Conservation (phyloP, 768 basidiomycete genomes). For the Mycena crocata region DNA sequence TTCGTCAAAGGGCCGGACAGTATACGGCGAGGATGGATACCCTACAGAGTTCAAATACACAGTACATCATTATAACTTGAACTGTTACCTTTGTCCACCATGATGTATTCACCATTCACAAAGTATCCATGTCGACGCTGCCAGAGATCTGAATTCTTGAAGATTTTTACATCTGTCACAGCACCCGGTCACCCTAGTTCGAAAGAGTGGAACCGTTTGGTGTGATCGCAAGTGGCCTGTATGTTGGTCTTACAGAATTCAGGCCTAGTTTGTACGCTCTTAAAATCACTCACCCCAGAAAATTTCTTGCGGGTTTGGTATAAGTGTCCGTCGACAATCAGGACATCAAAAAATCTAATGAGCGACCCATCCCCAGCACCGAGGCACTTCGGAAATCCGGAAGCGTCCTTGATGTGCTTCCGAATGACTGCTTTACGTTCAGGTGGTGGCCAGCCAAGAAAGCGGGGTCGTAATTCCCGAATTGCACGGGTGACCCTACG, state of each 20-base stretch:
- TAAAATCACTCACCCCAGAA: constrained; percentile 27
- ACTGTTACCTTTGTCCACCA: constrained; percentile 21
- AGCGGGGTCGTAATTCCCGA: no score
- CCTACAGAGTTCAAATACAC: constrained; percentile 26
- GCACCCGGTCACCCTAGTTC: constrained; percentile 40
- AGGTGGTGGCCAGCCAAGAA: constrained; percentile 34
- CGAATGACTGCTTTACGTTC: constrained; percentile 11
- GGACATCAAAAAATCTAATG: constrained; percentile 30
- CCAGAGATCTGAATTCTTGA: constrained; percentile 37
- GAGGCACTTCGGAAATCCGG: constrained; percentile 36
- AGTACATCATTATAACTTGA: background rate
- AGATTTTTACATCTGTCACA: constrained; percentile 34
- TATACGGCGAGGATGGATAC: constrained; percentile 37
- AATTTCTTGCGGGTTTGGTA: constrained; percentile 37
- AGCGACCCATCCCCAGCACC: constrained; percentile 38
- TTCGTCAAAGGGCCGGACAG: constrained; percentile 41
- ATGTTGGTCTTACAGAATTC: constrained; percentile 1
- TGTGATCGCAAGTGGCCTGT: constrained; percentile 34
- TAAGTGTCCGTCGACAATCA: constrained; percentile 19
- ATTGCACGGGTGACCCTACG: no score
- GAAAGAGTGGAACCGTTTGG: constrained; percentile 33
- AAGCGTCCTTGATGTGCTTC: constrained; percentile 27
- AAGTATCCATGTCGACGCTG: constrained; percentile 32
- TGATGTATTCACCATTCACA: constrained; percentile 35
- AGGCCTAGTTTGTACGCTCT: no score